Evolutionary conservation across 441 rosid genomes (phyloP), one percentile per base, ranked within the genome.

Genomic region (Raphanus hybrid): DNA sequence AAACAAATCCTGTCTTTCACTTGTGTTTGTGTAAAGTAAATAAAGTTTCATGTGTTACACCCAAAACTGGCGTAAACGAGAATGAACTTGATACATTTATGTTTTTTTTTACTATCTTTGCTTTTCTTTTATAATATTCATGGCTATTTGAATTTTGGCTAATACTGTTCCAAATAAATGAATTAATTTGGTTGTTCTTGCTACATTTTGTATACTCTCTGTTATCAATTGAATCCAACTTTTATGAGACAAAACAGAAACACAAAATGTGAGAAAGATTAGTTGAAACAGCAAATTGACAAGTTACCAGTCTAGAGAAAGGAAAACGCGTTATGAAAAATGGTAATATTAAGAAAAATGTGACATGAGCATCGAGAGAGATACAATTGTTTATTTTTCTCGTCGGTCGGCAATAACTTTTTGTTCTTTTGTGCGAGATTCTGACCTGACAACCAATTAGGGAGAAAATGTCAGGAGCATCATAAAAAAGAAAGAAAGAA

Each of bases 1-100:
- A 8, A 15, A 20, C 32, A 39, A 45, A 37, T 39, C 58, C 29
- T 15, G 15, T 50, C 61, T 16, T 29, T 57, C 61, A 68, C 60
- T 67, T 32, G 61, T 68, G 29, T 57, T 48, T 68, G 43, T 68
- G 45, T 68, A 68, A 29, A 68, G 39, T 50, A 68, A 50, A 50
- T 50, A 68, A 67, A 23, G 70, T 43, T 66, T 23, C 70, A 43
- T 66, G 70, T 66, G 57, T 43, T 52, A 23, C 32, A 41, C 52
- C 69, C 52, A 64, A 64, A 64, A 15, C 12, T 35, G 48, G 67
- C 8, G 4, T 16, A 8, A 34, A 34, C 14, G 67, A 63, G 45
- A 11, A 12, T 60, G 64, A 34, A 63, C 3, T 14, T 12, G 68
- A 37, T 9, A 14, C 68, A 16, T 2, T 18, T 35, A 16, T 64